Percentiles rank a stretch among this genome's conserved stretches.
These are phyloP conservation scores for Polysphondylium violaceum DNA, from an alignment of 78 protist species.

Conservation along the genomic window DNA sequence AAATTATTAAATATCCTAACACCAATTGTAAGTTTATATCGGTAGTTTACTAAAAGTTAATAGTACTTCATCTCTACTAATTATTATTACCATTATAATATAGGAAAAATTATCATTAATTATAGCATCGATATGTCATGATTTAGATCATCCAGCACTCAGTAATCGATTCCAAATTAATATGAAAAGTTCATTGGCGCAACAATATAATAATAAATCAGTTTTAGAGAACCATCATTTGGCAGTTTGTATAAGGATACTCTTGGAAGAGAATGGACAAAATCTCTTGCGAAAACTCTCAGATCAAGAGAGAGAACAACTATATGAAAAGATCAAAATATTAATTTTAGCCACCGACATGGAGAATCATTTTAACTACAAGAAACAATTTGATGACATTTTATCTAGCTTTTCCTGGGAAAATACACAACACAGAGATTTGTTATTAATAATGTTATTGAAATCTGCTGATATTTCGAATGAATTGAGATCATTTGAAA, in stretches of 20 bases:
- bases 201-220: constrained; percentile 84
- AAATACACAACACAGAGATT: constrained; percentile 34
- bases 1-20: constrained; percentile 40
- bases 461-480: constrained; percentile 59
- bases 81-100: background rate
- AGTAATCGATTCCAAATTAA: constrained; percentile 88
- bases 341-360: constrained; percentile 77
- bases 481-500: constrained; percentile 36
- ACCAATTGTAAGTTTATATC: constrained; percentile 41
- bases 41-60: background rate
- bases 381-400: constrained; percentile 31
- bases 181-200: constrained; percentile 81
- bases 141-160: constrained; percentile 93
- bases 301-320: constrained; percentile 1
- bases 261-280: background rate
- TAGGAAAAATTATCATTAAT: constrained; percentile 80
- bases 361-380: constrained; percentile 55
- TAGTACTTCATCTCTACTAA: background rate
- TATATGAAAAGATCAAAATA: constrained; percentile 15
- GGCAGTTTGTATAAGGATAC: constrained; percentile 21
- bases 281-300: constrained; percentile 3
- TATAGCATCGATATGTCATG: constrained; percentile 90
- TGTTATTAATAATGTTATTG: constrained; percentile 56
- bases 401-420: constrained; percentile 24
- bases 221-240: constrained; percentile 94